phyloP scores from a whole-genome alignment of 1,284 basidiomycete genomes.

The Sphaerobolus stellatus region DNA sequence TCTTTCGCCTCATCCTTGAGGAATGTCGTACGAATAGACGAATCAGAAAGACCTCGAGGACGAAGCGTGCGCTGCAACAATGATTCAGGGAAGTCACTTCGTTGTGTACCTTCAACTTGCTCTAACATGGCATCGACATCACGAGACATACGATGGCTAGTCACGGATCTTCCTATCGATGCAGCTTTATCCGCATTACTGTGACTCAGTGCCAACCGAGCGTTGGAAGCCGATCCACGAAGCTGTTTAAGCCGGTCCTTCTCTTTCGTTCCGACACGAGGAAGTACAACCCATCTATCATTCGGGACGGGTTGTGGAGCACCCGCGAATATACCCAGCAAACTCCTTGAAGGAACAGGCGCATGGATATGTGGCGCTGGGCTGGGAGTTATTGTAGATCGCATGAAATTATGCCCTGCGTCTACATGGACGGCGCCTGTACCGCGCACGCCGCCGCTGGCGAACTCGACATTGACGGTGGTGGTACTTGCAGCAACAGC shows the following conservation, averaged over 20 bases:
- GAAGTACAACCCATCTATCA: conserved; percentile 69
- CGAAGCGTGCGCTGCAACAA: conserved; percentile 69
- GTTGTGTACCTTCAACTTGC: background rate
- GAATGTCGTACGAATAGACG: conserved; percentile 85
- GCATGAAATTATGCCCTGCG: conserved; percentile 14
- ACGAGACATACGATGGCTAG: conserved; percentile 45
- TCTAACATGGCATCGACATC: conserved; percentile 81
- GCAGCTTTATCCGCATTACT: conserved; percentile 4
- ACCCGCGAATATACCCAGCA: conserved; percentile 85
- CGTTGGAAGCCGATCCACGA: background rate
- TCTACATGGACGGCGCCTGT: conserved; percentile 55
- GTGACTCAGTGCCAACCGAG: background rate
- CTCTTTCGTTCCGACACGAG: conserved; percentile 20
- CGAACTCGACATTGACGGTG: conserved; percentile 93
- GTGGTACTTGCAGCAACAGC: conserved; percentile 83
- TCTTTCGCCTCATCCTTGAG: conserved; percentile 30
- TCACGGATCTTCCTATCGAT: conserved; percentile 21
- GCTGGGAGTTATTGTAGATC: conserved; percentile 19
- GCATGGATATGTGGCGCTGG: conserved; percentile 13
- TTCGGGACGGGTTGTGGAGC: conserved; percentile 51
- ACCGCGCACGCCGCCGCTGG: conserved; percentile 69
- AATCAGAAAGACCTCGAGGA: conserved; percentile 83
- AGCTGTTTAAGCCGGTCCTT: conserved; percentile 12
- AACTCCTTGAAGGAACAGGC: conserved; percentile 26
- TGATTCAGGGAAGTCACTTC: conserved; percentile 39